phyloP scores from a whole-genome alignment of 1,284 basidiomycete genomes.

The Leccinum olivaceoglutinosum region DNA sequence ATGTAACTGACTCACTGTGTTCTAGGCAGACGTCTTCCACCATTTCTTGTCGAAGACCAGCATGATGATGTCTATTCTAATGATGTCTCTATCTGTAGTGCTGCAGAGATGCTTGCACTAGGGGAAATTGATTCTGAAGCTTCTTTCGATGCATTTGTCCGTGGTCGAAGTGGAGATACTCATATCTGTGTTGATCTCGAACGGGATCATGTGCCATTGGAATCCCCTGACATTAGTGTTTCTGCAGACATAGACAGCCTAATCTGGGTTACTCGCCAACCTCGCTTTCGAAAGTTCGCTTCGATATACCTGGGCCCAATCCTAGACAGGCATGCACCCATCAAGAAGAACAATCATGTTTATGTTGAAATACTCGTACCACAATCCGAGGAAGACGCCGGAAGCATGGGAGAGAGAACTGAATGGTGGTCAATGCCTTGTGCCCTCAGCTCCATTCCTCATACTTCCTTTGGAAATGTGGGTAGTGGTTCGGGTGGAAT shows the following conservation, averaged over 20 bases:
- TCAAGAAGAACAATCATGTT: too few species aligned
- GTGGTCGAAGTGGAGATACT: background rate
- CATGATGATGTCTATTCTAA: background rate
- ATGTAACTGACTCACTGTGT: background rate
- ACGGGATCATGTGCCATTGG: background rate
- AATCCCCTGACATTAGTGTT: background rate
- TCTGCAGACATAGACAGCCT: background rate
- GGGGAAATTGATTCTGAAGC: background rate
- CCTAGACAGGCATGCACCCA: too few species aligned
- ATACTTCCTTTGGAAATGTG: too few species aligned
- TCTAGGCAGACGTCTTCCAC: background rate
- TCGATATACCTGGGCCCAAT: too few species aligned
- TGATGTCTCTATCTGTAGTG: background rate
- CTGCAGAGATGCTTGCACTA: background rate
- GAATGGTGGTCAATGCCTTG: too few species aligned
- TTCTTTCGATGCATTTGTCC: background rate
- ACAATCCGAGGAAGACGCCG: too few species aligned
- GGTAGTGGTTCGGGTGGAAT: too few species aligned
- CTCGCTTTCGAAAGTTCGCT: background rate
- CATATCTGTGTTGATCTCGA: conserved; percentile 1
- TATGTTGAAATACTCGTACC: too few species aligned
- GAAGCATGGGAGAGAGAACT: too few species aligned
- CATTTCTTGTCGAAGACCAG: background rate
- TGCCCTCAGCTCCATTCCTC: too few species aligned
- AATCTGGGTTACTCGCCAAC: background rate